phyloP scores from a whole-genome alignment of 768 basidiomycete species.

The Leccinum obscurum region DNA sequence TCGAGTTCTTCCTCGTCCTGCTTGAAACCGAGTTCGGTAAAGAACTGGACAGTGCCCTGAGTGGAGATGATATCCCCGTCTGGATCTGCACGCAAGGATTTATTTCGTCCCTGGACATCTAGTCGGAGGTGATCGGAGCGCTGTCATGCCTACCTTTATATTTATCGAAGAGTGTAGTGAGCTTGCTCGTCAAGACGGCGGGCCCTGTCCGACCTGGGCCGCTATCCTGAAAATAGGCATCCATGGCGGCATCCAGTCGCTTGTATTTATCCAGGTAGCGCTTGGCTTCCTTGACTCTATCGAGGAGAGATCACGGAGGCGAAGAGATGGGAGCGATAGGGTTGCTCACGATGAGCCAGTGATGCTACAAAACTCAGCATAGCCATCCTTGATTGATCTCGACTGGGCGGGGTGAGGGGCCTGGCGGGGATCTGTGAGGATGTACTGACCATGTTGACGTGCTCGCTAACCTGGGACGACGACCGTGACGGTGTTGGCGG shows the following conservation, averaged over 20 bases:
- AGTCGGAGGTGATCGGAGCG: conserved; percentile 6
- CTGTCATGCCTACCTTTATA: conserved; percentile 55
- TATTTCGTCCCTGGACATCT: background rate
- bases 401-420: conserved; percentile 21
- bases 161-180: conserved; percentile 58
- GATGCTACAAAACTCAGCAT: conserved; percentile 60
- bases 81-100: conserved; percentile 42
- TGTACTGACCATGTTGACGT: conserved; percentile 25
- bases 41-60: conserved; percentile 79
- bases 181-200: conserved; percentile 51
- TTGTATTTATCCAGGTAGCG: conserved; percentile 71
- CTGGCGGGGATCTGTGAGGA: background rate
- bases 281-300: conserved; percentile 54
- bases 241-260: conserved; percentile 69
- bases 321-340: background rate
- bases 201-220: conserved; percentile 7
- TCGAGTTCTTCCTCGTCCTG: conserved; percentile 50
- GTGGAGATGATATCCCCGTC: conserved; percentile 66
- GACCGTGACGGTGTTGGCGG: background rate
- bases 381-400: conserved; percentile 39
- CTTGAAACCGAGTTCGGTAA: conserved; percentile 36
- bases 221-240: conserved; percentile 65
- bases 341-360: conserved; percentile 70
- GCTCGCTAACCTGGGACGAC: conserved; percentile 8
- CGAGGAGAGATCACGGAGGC: conserved; percentile 7